phyloP scores from a whole-genome alignment of 2,329 filamentous ascomycete species.

The Colletotrichum agaves region DNA sequence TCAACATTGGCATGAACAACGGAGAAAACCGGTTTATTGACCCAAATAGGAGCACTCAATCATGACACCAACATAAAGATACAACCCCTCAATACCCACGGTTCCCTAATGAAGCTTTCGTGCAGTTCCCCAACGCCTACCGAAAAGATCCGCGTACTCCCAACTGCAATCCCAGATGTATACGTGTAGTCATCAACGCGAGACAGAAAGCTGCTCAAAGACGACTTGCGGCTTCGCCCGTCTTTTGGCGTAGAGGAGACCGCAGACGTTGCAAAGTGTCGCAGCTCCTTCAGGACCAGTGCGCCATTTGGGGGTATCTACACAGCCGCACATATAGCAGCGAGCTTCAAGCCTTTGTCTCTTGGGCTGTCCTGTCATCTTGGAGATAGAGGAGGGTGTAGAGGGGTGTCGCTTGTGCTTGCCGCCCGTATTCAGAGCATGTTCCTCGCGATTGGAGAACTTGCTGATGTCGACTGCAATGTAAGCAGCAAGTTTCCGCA shows the following conservation, averaged over 20 bases:
- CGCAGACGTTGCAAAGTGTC: slow-evolving; percentile 18
- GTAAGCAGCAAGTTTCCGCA: background rate
- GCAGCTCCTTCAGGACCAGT: background rate
- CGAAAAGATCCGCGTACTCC: too few relatives aligned
- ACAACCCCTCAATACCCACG: too few relatives aligned
- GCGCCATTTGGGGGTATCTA: slow-evolving; percentile 7
- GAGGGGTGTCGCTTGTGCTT: background rate
- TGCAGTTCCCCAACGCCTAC: too few relatives aligned
- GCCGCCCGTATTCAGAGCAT: background rate
- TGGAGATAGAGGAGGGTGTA: background rate
- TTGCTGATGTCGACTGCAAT: background rate
- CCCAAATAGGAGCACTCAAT: too few relatives aligned
- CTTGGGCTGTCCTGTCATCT: background rate
- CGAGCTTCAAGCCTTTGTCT: background rate
- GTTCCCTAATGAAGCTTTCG: too few relatives aligned
- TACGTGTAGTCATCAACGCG: background rate
- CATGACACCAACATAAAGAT: too few relatives aligned
- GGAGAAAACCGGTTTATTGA: too few relatives aligned
- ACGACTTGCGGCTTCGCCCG: background rate
- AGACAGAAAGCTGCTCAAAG: background rate
- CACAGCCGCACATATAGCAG: background rate
- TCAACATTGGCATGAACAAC: too few relatives aligned
- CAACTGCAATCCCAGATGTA: too few relatives aligned
- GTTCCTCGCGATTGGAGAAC: background rate
- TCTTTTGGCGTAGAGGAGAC: background rate